Conservation (phyloP, 2,329 filamentous ascomycete species). For the Xylariales sp. region DNA sequence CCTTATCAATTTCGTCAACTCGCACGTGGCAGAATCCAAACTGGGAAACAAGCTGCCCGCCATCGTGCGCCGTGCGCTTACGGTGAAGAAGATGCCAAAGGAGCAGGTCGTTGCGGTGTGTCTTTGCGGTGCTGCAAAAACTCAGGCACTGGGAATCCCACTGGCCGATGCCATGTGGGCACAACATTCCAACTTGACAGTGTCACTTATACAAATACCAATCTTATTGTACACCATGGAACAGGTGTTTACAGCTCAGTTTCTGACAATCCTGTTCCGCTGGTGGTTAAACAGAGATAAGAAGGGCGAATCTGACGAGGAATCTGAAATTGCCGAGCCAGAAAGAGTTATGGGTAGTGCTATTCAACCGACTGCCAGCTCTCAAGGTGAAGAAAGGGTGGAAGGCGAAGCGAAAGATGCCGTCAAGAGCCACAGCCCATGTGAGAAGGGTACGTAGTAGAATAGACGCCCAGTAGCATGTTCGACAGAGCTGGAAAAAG, state of each 20-base stretch:
- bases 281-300: conserved; percentile 33
- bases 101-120: conserved; percentile 66
- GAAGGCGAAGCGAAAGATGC: too few relatives aligned
- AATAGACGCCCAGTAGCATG: too few relatives aligned
- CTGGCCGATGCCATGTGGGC: conserved; percentile 65
- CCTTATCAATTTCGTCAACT: conserved; percentile 28
- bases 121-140: conserved; percentile 71
- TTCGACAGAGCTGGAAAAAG: too few relatives aligned
- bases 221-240: conserved; percentile 60
- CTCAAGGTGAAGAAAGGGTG: neutral
- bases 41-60: conserved; percentile 20
- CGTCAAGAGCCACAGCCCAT: too few relatives aligned
- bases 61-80: conserved; percentile 30
- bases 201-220: conserved; percentile 58
- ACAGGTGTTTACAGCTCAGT: conserved; percentile 35
- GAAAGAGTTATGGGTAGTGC: neutral
- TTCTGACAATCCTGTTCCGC: conserved; percentile 35
- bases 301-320: conserved; percentile 18
- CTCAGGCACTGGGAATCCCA: conserved; percentile 65
- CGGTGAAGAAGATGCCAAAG: conserved; percentile 48
- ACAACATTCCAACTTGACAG: conserved; percentile 46
- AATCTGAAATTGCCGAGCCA: conserved; percentile 9
- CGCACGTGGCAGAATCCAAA: conserved; percentile 25
- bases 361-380: conserved; percentile 6
- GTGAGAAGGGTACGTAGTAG: too few relatives aligned